phyloP scores from a whole-genome alignment of 805 yeast species.

The Ogataea methylovora region DNA sequence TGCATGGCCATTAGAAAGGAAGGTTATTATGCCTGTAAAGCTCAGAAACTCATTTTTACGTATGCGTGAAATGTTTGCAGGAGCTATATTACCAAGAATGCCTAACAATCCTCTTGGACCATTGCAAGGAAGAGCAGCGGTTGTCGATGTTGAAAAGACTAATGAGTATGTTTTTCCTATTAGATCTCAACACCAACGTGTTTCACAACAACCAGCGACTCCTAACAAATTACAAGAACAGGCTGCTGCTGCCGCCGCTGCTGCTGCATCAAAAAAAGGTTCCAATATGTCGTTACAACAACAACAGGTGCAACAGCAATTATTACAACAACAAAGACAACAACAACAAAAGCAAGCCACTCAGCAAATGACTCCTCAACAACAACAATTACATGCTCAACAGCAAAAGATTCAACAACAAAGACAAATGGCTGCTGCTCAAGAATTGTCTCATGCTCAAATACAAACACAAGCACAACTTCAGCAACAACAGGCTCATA shows the following conservation, averaged over 20 bases:
- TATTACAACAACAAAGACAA: conserved; percentile 3
- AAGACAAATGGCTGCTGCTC: conserved; percentile 1
- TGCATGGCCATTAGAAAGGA: conserved; percentile 79
- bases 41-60: conserved; percentile 69
- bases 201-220: conserved; percentile 10
- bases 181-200: conserved; percentile 36
- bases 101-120: conserved; percentile 60
- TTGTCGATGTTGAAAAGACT: conserved; percentile 65
- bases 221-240: conserved; percentile 1
- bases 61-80: conserved; percentile 91
- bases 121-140: conserved; percentile 71
- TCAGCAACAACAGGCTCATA: neutral
- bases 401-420: neutral
- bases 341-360: neutral
- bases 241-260: conserved; percentile 2
- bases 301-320: conserved; percentile 3
- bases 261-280: neutral
- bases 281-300: conserved; percentile 2
- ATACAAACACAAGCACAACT: neutral
- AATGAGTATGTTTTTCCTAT: conserved; percentile 54
- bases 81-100: conserved; percentile 65
- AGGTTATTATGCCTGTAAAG: conserved; percentile 61
- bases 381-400: neutral
- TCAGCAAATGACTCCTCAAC: neutral
- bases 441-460: conserved; percentile 1